Evolutionary conservation across 1,284 basidiomycete species (phyloP), one percentile per base, ranked within the genome.

Genomic region (Boletus sp.): DNA sequence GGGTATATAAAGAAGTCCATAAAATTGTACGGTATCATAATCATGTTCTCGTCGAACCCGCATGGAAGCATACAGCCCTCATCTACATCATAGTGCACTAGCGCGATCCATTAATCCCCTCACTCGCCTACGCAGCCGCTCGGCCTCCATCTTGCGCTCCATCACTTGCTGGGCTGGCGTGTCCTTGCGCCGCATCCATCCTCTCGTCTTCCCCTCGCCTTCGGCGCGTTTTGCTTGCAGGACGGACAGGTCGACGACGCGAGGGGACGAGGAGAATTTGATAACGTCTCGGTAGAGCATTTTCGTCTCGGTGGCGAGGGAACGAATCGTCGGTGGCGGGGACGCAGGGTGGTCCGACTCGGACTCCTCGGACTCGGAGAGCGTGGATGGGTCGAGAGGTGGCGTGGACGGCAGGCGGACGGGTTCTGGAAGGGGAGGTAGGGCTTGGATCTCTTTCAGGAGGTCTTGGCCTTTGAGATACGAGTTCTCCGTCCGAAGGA

Each of bases 401-500:
- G 90, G 90, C 21, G 87, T 89, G 19, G 81, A 78, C 19, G 78
- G 70, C 28, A 83, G 78, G 31, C 71, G 75, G 62, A 79, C 60
- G n/a, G 80, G 79, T 51, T 78, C 76, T 6, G 82, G 78, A 14
- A 96, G 81, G 0, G 80, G 78, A 14, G 89, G 91, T 0, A 98
- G 79, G 5, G 85, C 74, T 64, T 91, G 84, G 59, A 98, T 87
- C 68, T 95, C 91, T 59, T 85, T 83, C 65, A 96, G 85, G 1
- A 98, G 81, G 70, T 95, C 93, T 71, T 93, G 89, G 3, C 94
- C 91, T 72, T 93, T 96, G 74, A 99, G 86, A 72, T 92, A 92
- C 2, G 92, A 86, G 74, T 99, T 99, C 76, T 99, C 97, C 40
- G 83, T 87, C 23, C 95, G 88, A 31, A 99, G 80, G 84, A 92